These are phyloP conservation scores for Picea engelmannii DNA, from an alignment of 83 land plant genomes.

Conservation along the genomic window DNA sequence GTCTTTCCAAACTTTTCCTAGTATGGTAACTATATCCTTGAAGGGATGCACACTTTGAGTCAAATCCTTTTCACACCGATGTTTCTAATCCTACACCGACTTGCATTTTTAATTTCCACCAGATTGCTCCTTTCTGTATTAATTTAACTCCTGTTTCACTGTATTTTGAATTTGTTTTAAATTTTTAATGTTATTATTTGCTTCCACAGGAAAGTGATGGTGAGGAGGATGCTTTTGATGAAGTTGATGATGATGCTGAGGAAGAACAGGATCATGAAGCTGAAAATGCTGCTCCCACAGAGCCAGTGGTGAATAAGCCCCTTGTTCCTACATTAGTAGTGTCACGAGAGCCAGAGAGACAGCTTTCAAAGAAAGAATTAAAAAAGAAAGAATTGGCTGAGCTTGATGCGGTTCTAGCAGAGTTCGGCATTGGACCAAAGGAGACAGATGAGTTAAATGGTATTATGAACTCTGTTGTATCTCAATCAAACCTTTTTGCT, in stretches of 20 bases:
- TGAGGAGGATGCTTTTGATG: slow-evolving; percentile 72
- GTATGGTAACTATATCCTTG: background rate
- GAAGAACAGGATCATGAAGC: slow-evolving; percentile 63
- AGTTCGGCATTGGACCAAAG: slow-evolving; percentile 49
- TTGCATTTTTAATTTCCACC: too few relatives aligned
- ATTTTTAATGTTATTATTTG: too few relatives aligned
- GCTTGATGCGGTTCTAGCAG: slow-evolving; percentile 78
- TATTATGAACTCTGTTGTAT: slow-evolving; percentile 13
- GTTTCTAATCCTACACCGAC: background rate
- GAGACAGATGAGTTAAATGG: slow-evolving; percentile 34
- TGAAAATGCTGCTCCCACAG: slow-evolving; percentile 30
- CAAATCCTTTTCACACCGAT: background rate
- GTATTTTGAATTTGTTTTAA: too few relatives aligned
- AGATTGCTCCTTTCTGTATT: too few relatives aligned
- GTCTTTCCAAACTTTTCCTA: too few relatives aligned
- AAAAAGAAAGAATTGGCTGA: slow-evolving; percentile 88
- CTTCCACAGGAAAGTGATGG: slow-evolving; percentile 64
- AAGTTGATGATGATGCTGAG: slow-evolving; percentile 70
- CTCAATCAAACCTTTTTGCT: slow-evolving; percentile 1
- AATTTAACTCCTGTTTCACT: too few relatives aligned
- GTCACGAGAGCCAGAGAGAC: slow-evolving; percentile 74
- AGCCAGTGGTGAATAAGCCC: slow-evolving; percentile 32
- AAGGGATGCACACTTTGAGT: background rate
- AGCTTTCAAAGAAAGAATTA: slow-evolving; percentile 85
- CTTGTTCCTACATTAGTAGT: slow-evolving; percentile 23